Percentiles rank a stretch among this genome's conserved stretches.
Evolutionary conservation across 306 rosid species (phyloP).

Genomic region (Lablab purpureus): DNA sequence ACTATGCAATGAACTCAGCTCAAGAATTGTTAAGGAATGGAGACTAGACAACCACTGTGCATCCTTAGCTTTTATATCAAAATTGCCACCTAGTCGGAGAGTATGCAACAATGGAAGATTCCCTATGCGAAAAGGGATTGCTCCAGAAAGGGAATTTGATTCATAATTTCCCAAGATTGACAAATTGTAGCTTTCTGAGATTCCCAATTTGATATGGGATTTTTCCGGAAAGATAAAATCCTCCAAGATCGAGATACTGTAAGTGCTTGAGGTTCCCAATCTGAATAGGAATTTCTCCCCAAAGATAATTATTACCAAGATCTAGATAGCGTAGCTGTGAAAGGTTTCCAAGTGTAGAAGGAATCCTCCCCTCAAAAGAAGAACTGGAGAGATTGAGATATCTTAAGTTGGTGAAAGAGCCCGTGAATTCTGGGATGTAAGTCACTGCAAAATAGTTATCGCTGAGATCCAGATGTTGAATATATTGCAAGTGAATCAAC

Average conservation of each 20-base stretch:
- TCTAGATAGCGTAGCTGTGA: background rate
- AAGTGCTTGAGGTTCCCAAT: background rate
- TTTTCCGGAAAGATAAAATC: background rate
- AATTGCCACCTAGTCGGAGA: background rate
- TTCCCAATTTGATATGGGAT: background rate
- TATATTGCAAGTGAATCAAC: background rate
- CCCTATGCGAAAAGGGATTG: background rate
- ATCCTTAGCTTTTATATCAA: background rate
- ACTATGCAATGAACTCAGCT: background rate
- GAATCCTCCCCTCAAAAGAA: background rate
- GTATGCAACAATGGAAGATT: constrained; percentile 8
- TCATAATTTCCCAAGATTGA: background rate
- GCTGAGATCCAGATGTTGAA: constrained; percentile 32
- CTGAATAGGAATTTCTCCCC: background rate
- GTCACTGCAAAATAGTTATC: rapidly evolving
- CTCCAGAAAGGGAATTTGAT: background rate
- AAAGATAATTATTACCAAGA: background rate
- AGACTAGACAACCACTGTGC: constrained; percentile 27
- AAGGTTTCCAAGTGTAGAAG: constrained; percentile 6
- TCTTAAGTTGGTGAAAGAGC: background rate
- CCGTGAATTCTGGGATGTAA: background rate
- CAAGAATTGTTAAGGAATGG: constrained; percentile 8
- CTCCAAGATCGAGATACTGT: background rate
- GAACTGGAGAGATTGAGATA: constrained; percentile 11
- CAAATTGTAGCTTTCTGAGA: background rate